Evolutionary conservation across 257 asterid species (phyloP).

Genomic region (Cordia subcordata): DNA sequence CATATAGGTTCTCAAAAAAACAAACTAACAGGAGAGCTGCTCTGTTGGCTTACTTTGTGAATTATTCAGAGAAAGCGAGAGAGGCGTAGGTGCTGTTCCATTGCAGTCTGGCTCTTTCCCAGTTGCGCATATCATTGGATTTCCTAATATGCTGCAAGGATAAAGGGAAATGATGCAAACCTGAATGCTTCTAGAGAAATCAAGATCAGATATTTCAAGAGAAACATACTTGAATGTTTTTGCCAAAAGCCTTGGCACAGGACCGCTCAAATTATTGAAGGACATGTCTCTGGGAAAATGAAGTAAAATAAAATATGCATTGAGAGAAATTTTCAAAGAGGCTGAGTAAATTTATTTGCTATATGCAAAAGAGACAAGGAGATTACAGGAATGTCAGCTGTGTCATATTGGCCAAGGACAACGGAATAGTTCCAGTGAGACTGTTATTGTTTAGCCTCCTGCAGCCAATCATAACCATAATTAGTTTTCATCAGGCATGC

Average conservation of each 20-base stretch:
- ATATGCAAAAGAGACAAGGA: constrained; percentile 19
- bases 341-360: neutral
- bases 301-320: constrained; percentile 4
- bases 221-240: constrained; percentile 73
- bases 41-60: constrained; percentile 51
- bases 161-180: neutral
- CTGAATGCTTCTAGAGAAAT: neutral
- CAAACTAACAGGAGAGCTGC: neutral
- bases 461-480: constrained; percentile 15
- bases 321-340: constrained; percentile 11
- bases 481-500: neutral
- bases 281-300: constrained; percentile 73
- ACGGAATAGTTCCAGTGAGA: constrained; percentile 74
- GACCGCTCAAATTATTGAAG: constrained; percentile 86
- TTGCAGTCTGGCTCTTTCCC: constrained; percentile 82
- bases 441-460: constrained; percentile 90
- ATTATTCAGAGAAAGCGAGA: constrained; percentile 42
- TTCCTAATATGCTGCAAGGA: constrained; percentile 65
- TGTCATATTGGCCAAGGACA: constrained; percentile 64
- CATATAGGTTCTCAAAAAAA: neutral
- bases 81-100: constrained; percentile 67
- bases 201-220: neutral
- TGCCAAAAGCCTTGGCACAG: constrained; percentile 74
- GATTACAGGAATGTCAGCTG: constrained; percentile 72
- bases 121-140: constrained; percentile 80